These are phyloP conservation scores for Capsella rubella DNA, from an alignment of 441 rosid genomes.

Conservation along the genomic window DNA sequence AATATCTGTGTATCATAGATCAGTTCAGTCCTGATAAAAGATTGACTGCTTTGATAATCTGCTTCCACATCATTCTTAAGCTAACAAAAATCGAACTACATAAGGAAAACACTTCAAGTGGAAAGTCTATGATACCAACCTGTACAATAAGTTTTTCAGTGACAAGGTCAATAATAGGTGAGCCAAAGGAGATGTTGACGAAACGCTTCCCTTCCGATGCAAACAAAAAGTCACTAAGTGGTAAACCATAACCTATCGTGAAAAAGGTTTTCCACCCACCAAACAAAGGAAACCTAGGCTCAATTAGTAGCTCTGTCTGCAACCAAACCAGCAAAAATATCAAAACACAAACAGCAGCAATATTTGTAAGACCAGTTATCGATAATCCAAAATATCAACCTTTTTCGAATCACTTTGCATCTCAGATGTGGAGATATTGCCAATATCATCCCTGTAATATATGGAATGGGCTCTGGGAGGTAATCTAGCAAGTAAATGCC, in stretches of 20 bases:
- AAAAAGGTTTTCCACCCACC: slow-evolving; percentile 98
- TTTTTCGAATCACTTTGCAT: slow-evolving; percentile 80
- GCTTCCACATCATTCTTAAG: slow-evolving; percentile 17
- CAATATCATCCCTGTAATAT: slow-evolving; percentile 93
- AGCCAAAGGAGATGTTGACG: slow-evolving; percentile 77
- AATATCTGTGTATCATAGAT: neutral
- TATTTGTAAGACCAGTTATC: neutral
- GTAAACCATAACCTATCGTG: slow-evolving; percentile 94
- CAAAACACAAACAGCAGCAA: slow-evolving; percentile 40
- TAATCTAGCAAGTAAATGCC: slow-evolving; percentile 74
- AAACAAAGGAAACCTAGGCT: slow-evolving; percentile 95
- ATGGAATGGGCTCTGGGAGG: slow-evolving; percentile 96
- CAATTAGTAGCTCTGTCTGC: slow-evolving; percentile 87
- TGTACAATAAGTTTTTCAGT: slow-evolving; percentile 77
- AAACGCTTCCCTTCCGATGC: slow-evolving; percentile 78
- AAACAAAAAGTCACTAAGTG: slow-evolving; percentile 81
- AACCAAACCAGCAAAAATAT: slow-evolving; percentile 40
- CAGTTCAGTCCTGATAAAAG: neutral
- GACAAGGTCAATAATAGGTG: slow-evolving; percentile 76
- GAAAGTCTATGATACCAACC: slow-evolving; percentile 50
- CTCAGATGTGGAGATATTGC: slow-evolving; percentile 95
- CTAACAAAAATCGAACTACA: slow-evolving; percentile 12
- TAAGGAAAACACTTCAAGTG: neutral
- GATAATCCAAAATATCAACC: slow-evolving; percentile 51
- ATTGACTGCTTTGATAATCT: neutral